Evolutionary conservation across 164 flowering plant genomes (phyloP).

Genomic region (Hamamelis virginiana): DNA sequence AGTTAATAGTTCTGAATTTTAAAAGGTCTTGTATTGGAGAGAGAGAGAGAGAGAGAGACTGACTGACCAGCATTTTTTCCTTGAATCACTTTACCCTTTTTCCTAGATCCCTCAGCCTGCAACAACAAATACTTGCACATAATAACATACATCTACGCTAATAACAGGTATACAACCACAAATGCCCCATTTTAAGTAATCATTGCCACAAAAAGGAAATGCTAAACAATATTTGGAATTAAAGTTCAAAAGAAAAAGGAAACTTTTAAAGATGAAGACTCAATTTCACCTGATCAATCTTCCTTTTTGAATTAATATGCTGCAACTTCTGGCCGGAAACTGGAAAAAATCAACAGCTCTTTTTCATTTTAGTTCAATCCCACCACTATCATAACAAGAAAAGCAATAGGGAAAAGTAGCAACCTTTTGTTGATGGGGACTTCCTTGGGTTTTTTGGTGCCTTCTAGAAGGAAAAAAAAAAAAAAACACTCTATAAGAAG

Average conservation of each 20-base stretch:
- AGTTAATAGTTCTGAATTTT: too few species aligned
- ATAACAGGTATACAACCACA: background rate
- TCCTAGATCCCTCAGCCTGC: slow-evolving; percentile 33
- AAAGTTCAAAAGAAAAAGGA: background rate
- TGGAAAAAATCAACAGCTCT: slow-evolving; percentile 24
- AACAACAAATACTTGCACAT: slow-evolving; percentile 13
- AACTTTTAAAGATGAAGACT: background rate
- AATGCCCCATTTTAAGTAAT: background rate
- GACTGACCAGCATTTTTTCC: slow-evolving; percentile 29
- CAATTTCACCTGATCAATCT: slow-evolving; percentile 25
- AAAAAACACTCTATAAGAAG: slow-evolving; percentile 10
- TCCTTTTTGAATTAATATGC: slow-evolving; percentile 24
- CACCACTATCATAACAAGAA: slow-evolving; percentile 1
- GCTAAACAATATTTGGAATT: background rate
- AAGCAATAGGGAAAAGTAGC: slow-evolving; percentile 7
- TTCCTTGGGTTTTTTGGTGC: slow-evolving; percentile 18
- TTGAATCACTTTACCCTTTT: slow-evolving; percentile 26
- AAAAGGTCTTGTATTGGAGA: background rate
- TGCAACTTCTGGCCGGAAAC: slow-evolving; percentile 28
- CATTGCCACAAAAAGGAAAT: slow-evolving; percentile 3
- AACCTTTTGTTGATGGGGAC: slow-evolving; percentile 40
- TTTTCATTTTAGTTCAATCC: slow-evolving; percentile 8
- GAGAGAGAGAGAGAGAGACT: background rate
- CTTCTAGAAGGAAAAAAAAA: slow-evolving; percentile 27
- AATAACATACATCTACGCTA: background rate